Conservation (phyloP, 345 rosid genomes). For the Rhodamnia argentea region DNA sequence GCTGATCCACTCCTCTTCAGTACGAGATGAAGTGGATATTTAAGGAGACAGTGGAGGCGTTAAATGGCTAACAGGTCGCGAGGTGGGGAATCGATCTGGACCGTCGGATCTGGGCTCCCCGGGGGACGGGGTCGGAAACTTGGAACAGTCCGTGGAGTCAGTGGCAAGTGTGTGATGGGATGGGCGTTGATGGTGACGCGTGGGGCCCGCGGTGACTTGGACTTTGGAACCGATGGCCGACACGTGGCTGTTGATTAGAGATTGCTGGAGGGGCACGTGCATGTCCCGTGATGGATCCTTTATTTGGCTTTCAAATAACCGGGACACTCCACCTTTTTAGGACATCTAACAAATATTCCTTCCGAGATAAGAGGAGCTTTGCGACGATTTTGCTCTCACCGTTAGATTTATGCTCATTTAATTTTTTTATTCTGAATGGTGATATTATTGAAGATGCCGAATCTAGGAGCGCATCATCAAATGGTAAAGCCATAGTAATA, state of each 20-base stretch:
- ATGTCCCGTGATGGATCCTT: neutral
- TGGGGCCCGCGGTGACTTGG: neutral
- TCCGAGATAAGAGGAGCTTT: too few species aligned
- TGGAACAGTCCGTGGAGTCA: rapidly evolving
- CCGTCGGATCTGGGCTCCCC: neutral
- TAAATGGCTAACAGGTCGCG: neutral
- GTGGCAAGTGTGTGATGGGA: neutral
- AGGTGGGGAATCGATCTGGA: neutral
- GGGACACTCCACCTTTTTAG: neutral
- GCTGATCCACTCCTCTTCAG: neutral
- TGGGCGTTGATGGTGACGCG: neutral
- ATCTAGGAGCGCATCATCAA: rapidly evolving
- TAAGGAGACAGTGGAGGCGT: neutral
- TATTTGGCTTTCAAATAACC: neutral
- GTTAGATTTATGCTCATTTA: too few species aligned
- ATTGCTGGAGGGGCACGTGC: neutral
- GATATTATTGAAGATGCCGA: too few species aligned
- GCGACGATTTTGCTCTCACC: too few species aligned
- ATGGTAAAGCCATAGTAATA: rapidly evolving
- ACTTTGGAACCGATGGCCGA: neutral
- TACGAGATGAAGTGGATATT: rapidly evolving
- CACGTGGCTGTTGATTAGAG: neutral
- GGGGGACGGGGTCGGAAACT: too few species aligned
- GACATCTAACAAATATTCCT: neutral
- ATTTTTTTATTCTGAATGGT: too few species aligned